A percentile compares a stretch with the other conserved stretches of the same genome.
phyloP scores from a whole-genome alignment of 257 asterid genomes.

The Euphrasia confusa region DNA sequence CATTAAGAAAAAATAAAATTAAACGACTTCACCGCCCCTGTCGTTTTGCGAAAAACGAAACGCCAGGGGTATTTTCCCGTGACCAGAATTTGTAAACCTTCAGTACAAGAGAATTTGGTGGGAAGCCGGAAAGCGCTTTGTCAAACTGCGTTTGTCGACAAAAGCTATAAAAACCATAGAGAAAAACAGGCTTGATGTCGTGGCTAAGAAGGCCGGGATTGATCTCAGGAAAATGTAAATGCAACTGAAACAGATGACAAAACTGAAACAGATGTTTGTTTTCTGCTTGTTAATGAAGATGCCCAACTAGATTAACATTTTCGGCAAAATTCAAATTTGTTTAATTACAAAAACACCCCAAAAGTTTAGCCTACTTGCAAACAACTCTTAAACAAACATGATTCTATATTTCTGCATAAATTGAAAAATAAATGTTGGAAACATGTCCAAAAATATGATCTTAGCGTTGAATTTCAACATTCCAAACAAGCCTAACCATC shows the following conservation, averaged over 20 bases:
- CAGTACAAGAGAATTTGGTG: slow-evolving; percentile 97
- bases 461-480: not conserved
- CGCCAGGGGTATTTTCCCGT: too few relatives aligned
- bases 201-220: slow-evolving; percentile 93
- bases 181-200: slow-evolving; percentile 93
- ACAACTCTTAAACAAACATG: not conserved
- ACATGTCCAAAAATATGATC: too few relatives aligned
- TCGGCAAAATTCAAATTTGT: not conserved
- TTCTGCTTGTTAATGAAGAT: not conserved
- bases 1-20: too few relatives aligned
- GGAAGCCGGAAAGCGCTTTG: slow-evolving; percentile 92
- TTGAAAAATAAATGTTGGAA: too few relatives aligned
- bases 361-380: not conserved
- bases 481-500: not conserved
- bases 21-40: too few relatives aligned
- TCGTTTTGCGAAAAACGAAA: too few relatives aligned
- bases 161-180: slow-evolving; percentile 93
- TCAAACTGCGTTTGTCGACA: slow-evolving; percentile 77
- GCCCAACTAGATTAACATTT: not conserved
- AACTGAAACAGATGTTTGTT: not conserved
- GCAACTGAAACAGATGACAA: not conserved
- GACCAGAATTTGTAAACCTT: slow-evolving; percentile 81
- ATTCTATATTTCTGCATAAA: too few relatives aligned
- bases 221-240: slow-evolving; percentile 61
- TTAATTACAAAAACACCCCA: not conserved